Base-by-base conservation (phyloP, 2,329 filamentous ascomycete species). In the Penicillium sclerotiorum region DNA sequence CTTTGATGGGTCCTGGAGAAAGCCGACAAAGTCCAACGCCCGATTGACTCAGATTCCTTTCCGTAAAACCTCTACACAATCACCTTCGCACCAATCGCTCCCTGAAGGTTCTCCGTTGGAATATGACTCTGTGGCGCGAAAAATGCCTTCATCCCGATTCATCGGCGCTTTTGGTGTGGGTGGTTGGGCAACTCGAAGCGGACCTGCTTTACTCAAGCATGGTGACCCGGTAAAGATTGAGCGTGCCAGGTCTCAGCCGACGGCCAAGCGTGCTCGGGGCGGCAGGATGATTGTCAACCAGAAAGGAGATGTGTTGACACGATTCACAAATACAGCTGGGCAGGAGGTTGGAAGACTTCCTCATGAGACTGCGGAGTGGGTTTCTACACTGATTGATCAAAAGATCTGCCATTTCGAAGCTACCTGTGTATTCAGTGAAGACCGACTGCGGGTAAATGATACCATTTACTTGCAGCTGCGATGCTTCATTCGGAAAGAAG, bases 161-260 rank as follows among this genome's bases (percentile, higher is more conserved):
- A 82, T 97, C 53, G 94, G 94, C 15, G 90, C 91, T 0, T 94
- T 97, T 70, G 94, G 94, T 8, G 91, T 89, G 4, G 90, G 88
- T 46, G 94, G 87, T 4, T 99, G 94, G 94, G 86, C 90, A 5
- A 97, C 93, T 3, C 84, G 86, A 61, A 96, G 90, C 68, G 93
- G 93, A 0, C 75, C 74, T 3, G 83, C 83, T 30, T 67, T 96
- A 5, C 66, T 99, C 21, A 88, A 85, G 57, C 88, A 95, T 62
- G 90, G 89, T 13, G 93, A 97, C 57, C 62, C 74, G n/a, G 84
- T 99, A 50, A 85, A 80, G 42, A 95, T 99, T 37, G 93, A 97
- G 71, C 85, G 94, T 36, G 85, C 90, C 51, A 92, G 88, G 69
- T 84, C 88, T 21, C 85, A 88, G 53, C 79, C 81, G 11, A 79